phyloP scores from a whole-genome alignment of 208 protist species.

The Wallacemonas sp. region DNA sequence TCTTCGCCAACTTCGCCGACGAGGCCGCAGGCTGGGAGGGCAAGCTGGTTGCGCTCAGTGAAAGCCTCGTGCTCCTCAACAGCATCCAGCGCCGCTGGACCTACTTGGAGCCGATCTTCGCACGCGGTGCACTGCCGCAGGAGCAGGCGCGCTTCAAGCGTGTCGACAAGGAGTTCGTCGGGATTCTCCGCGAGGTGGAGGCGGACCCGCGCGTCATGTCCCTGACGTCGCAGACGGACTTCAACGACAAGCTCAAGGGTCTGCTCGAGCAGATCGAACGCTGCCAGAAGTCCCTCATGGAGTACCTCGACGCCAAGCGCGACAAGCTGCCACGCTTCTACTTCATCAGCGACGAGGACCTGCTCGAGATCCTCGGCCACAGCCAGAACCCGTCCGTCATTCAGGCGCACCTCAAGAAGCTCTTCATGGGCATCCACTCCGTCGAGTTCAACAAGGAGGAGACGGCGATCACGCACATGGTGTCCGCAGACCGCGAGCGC shows the following conservation, averaged over 20 bases:
- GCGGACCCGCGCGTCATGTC: conserved; percentile 92
- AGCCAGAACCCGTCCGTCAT: conserved; percentile 92
- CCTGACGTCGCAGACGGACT: conserved; percentile 79
- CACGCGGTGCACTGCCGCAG: conserved; percentile 94
- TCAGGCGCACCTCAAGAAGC: conserved; percentile 93
- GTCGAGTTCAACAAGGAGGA: conserved; percentile 81
- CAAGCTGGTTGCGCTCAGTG: conserved; percentile 87
- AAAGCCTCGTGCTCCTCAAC: conserved; percentile 89
- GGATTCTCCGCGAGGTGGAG: conserved; percentile 90
- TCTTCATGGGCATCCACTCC: conserved; percentile 93
- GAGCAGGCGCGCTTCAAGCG: conserved; percentile 96
- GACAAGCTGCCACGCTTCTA: conserved; percentile 96
- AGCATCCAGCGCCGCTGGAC: conserved; percentile 97
- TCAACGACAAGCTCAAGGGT: conserved; percentile 82
- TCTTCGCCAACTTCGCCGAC: conserved; percentile 93
- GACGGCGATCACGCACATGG: conserved; percentile 89
- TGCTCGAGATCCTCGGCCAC: conserved; percentile 97
- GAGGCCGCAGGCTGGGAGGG: conserved; percentile 89
- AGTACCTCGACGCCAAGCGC: conserved; percentile 98
- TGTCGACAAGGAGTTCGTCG: conserved; percentile 96
- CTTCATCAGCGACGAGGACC: conserved; percentile 98
- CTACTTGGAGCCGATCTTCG: conserved; percentile 98
- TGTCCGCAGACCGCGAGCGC: conserved; percentile 85
- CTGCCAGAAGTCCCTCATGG: conserved; percentile 95
- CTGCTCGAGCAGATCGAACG: conserved; percentile 96